Evolutionary conservation across 2,329 filamentous ascomycete species (phyloP).

Genomic region (Aureobasidium melanogenum): DNA sequence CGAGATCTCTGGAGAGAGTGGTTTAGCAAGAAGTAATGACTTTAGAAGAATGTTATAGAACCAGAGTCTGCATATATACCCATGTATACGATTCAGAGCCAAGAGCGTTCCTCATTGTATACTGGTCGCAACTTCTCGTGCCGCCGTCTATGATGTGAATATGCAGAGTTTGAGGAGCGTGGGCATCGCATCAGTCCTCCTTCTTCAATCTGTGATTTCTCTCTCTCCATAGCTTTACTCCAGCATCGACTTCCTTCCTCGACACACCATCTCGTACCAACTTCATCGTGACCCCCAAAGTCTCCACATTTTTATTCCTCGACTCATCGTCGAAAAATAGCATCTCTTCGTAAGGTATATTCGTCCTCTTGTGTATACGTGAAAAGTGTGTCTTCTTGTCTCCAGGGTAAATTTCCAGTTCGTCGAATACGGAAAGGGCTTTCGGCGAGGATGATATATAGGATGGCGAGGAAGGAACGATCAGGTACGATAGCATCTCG

Average conservation of each 20-base stretch:
- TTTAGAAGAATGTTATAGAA: background rate
- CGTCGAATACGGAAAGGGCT: conserved; percentile 46
- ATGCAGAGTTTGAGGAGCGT: background rate
- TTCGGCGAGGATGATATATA: conserved; percentile 10
- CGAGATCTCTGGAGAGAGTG: conserved; percentile 85
- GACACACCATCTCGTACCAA: conserved; percentile 72
- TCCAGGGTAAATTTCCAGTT: conserved; percentile 58
- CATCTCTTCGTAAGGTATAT: conserved; percentile 71
- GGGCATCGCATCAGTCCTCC: conserved; percentile 11
- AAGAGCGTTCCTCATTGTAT: background rate
- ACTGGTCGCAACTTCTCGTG: background rate
- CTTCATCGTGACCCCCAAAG: conserved; percentile 74
- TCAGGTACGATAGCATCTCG: conserved; percentile 69
- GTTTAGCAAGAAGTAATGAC: conserved; percentile 30
- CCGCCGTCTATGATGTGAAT: background rate
- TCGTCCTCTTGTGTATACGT: conserved; percentile 60
- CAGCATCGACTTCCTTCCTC: conserved; percentile 67
- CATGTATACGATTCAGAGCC: too few relatives aligned
- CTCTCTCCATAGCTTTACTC: conserved; percentile 72
- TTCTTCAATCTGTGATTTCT: conserved; percentile 45
- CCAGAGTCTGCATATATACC: background rate
- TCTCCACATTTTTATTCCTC: conserved; percentile 73
- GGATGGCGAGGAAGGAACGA: conserved; percentile 45
- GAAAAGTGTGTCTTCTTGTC: conserved; percentile 83
- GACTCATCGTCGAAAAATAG: conserved; percentile 93